Base-by-base conservation (phyloP, 1,284 basidiomycete genomes). In the Phylloporus sp. region DNA sequence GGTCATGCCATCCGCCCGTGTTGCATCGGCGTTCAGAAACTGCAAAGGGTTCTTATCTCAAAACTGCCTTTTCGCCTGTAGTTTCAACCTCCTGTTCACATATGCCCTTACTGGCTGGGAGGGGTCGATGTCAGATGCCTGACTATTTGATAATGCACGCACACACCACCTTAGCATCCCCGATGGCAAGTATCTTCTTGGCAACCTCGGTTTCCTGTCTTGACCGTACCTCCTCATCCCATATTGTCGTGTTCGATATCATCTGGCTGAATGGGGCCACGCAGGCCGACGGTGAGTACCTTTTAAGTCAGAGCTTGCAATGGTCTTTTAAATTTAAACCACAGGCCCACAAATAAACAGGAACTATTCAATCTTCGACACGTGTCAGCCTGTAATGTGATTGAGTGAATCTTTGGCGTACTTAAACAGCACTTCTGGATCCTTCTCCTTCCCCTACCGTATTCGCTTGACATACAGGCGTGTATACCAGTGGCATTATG, bases 311-410 rank as follows among this genome's bases (percentile, higher is more conserved):
- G 34, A 37, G 8, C 15, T 37, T 37, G 8, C 34, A 37, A 10
- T 37, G 8, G 34, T 37, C 8, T 15, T 37, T 37, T 37, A 15
- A 37, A 37, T 15, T 10, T 15, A 10, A 37, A 8, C 15, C 8
- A 37, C 26, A 56, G 55, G 4, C 55, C 42, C 11, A 10, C 6
- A 11, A 69, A 74, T 50, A 55, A 69, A 8, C 57, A 82, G 63
- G 80, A 82, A 60, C 70, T 82, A 0, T 83, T 76, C 68, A 82
- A 81, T 64, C 69, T 82, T 0, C 63, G 70, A 1, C 80, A 84
- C 72, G 74, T 79, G 4, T 66, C 60, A 31, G 66, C 71, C 20
- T 66, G 74, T 0, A 83, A 83, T 71, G 74, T 80, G 12, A 69
- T 82, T 63, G 78, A 84, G 62, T 70, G 69, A 0, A 76, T 80